Base-by-base conservation (phyloP, 2,329 filamentous ascomycete species). In the Pleomassaria siparia region DNA sequence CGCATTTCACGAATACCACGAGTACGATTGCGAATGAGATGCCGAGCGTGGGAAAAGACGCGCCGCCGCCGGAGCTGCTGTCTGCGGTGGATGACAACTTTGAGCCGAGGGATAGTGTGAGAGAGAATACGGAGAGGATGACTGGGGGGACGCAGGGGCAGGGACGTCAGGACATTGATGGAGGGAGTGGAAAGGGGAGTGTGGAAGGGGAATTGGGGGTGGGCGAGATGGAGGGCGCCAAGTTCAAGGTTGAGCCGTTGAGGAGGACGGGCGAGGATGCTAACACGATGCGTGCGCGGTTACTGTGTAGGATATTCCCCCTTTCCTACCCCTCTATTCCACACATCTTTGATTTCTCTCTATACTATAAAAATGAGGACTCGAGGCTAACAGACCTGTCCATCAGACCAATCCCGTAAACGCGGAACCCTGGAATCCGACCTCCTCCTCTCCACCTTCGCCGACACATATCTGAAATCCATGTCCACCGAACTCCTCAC, bases 381-480 rank as follows among this genome's bases (percentile, higher is more conserved):
- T 21, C 40, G 18, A 12, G 16, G 29, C 54, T 59, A 40, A 63
- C 55, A 18, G 1, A 16, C n/a, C n/a, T 20, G 16, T 25, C 40
- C 12, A 32, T 26, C 22, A 96, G 92, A 99, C 77, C 94, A 99
- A 76, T 94, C 88, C 72, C 88, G 94, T 62, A 99, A 99, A 76
- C 86, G 94, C 69, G 94, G 94, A 60, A 97, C 88, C 58, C 86
- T 97, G 67, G 94, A 99, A 72, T 91, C 89, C 55, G 94, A 99
- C 72, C 88, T 99, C 45, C 84, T 99, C 54, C 87, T 97, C 58
- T 96, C 90, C 50, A 99, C 94, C 57, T 99, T 99, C 70, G 94
- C 94, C 55, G 84, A 92, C 58, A 77, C 79, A 45, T 80, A 95
- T 72, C 85, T 99, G 18, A 76, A 79, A 35, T 76, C 75, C 51